Evolutionary conservation across 495 filamentous ascomycete genomes (phyloP).

Genomic region (Choiromyces venosus): DNA sequence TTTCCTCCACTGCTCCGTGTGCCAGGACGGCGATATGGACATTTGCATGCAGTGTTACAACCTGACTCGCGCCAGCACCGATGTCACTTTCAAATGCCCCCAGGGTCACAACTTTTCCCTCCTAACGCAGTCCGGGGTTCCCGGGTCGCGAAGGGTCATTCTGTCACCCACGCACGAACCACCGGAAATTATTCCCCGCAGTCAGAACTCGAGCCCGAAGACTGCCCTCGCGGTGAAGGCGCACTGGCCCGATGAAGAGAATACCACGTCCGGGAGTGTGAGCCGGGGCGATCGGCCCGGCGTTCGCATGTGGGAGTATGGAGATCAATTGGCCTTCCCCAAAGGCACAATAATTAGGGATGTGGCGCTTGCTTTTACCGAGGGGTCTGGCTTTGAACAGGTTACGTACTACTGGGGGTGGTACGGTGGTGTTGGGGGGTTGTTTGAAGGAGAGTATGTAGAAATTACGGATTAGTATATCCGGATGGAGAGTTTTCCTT

Average conservation of each 20-base stretch:
- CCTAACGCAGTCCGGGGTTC: constrained; percentile 23
- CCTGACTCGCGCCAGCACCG: neutral
- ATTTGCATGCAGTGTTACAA: constrained; percentile 31
- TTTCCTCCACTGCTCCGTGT: constrained; percentile 31
- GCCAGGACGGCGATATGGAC: constrained; percentile 13
- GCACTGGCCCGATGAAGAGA: constrained; percentile 33
- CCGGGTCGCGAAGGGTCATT: constrained; percentile 26
- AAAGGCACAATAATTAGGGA: constrained; percentile 26
- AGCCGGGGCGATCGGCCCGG: constrained; percentile 16
- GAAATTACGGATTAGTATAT: constrained; percentile 13
- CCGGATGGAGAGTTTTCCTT: no score
- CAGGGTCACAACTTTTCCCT: constrained; percentile 24
- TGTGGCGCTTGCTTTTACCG: constrained; percentile 34
- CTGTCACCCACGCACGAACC: constrained; percentile 19
- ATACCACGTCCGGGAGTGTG: neutral
- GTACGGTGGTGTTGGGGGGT: constrained; percentile 32
- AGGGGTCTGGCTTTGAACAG: constrained; percentile 13
- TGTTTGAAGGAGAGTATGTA: constrained; percentile 37
- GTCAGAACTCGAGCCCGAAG: neutral
- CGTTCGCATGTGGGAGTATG: constrained; percentile 15
- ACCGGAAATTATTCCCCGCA: constrained; percentile 4
- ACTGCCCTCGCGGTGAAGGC: constrained; percentile 27
- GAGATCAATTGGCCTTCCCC: constrained; percentile 34
- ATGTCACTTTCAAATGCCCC: constrained; percentile 6
- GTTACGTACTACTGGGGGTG: constrained; percentile 37